Conservation (phyloP, 306 rosid species). For the Fragaria iinumae region DNA sequence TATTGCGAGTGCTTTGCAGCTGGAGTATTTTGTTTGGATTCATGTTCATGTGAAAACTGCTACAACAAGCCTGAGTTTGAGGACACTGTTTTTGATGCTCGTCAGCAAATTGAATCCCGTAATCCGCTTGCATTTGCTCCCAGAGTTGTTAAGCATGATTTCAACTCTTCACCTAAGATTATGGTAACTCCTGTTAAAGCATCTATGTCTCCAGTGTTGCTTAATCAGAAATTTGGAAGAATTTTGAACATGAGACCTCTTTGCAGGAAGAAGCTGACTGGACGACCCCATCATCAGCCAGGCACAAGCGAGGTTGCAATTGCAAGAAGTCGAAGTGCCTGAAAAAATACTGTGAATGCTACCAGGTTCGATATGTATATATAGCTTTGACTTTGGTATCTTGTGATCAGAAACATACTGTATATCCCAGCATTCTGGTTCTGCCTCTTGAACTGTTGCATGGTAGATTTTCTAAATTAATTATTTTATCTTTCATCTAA, state of each 20-base stretch:
- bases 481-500: neutral
- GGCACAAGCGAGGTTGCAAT: conserved; percentile 46
- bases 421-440: neutral
- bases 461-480: neutral
- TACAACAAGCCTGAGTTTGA: conserved; percentile 19
- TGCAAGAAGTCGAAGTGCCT: conserved; percentile 38
- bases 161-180: conserved; percentile 19
- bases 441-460: neutral
- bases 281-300: conserved; percentile 17
- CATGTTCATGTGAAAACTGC: conserved; percentile 34
- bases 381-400: neutral
- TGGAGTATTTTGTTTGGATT: conserved; percentile 22
- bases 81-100: conserved; percentile 10
- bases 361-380: conserved; percentile 26
- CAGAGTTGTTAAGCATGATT: conserved; percentile 16
- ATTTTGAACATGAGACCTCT: conserved; percentile 14
- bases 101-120: conserved; percentile 21
- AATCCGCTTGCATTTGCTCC: conserved; percentile 39
- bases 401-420: neutral
- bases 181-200: conserved; percentile 18
- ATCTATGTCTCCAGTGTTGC: neutral
- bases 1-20: conserved; percentile 38
- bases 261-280: conserved; percentile 25
- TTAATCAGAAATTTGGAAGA: neutral
- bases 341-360: conserved; percentile 36